Conservation (phyloP, 2,329 filamentous ascomycete species). For the Fusarium buxicola region DNA sequence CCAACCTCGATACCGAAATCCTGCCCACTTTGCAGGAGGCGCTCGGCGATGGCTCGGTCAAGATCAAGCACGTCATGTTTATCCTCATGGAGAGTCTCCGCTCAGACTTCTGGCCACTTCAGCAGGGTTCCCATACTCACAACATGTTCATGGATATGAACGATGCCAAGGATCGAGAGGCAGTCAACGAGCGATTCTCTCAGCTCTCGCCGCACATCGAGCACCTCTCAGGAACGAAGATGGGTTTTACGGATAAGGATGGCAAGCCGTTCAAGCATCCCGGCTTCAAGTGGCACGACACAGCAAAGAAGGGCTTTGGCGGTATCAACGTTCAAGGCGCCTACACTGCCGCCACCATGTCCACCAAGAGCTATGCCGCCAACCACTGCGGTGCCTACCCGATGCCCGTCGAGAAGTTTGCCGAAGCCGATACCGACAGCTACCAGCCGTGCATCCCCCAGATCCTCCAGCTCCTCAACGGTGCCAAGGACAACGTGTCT, state of each 20-base stretch:
- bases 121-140: constrained; percentile 55
- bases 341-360: constrained; percentile 57
- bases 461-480: constrained; percentile 51
- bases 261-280: constrained; percentile 45
- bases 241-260: constrained; percentile 38
- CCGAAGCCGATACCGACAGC: constrained; percentile 55
- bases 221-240: constrained; percentile 33
- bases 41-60: constrained; percentile 46
- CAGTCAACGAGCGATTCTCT: constrained; percentile 45
- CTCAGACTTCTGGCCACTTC: constrained; percentile 59
- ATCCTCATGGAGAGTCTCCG: constrained; percentile 59
- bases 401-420: constrained; percentile 57
- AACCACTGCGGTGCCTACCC: constrained; percentile 58
- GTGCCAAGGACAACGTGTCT: constrained; percentile 38
- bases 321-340: constrained; percentile 56
- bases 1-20: constrained; percentile 53
- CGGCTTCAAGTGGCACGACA: constrained; percentile 44
- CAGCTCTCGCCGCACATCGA: constrained; percentile 40
- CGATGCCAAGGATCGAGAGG: constrained; percentile 43
- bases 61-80: constrained; percentile 59
- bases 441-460: constrained; percentile 60
- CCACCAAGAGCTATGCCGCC: constrained; percentile 57
- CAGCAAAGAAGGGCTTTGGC: constrained; percentile 46
- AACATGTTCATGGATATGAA: constrained; percentile 45
- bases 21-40: constrained; percentile 45